Percentiles rank a stretch among this genome's conserved stretches.
These are phyloP conservation scores for Withania somnifera DNA, from an alignment of 305 asterid species.

Conservation along the genomic window DNA sequence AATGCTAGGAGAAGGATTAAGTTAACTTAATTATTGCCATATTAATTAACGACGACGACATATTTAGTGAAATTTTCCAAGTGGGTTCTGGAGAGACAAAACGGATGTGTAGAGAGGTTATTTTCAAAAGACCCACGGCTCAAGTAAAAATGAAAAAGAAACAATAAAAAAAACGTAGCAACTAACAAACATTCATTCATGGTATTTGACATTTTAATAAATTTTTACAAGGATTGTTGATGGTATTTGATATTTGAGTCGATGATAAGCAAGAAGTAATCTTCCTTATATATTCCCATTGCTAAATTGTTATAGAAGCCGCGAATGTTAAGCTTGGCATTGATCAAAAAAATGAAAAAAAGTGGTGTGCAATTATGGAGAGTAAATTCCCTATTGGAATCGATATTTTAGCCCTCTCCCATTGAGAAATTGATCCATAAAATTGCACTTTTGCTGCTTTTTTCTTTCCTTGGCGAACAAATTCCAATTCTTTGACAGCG, in stretches of 20 bases:
- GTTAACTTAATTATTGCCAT: neutral
- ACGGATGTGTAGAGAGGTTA: too few species aligned
- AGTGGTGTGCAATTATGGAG: neutral
- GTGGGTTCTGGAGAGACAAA: too few species aligned
- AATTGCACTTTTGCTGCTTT: constrained; percentile 41
- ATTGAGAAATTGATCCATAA: constrained; percentile 49
- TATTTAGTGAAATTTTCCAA: too few species aligned
- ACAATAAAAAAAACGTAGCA: too few species aligned
- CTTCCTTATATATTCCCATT: too few species aligned
- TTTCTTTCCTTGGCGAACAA: constrained; percentile 25
- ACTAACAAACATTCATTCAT: too few species aligned
- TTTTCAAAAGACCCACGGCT: too few species aligned
- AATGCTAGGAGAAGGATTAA: neutral
- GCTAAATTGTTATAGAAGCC: neutral
- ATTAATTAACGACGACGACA: too few species aligned
- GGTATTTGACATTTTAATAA: too few species aligned
- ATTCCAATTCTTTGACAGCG: constrained; percentile 39
- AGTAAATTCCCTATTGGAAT: constrained; percentile 2
- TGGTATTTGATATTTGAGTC: neutral
- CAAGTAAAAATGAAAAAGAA: too few species aligned
- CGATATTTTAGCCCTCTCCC: constrained; percentile 40
- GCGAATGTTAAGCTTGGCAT: neutral
- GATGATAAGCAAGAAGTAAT: neutral
- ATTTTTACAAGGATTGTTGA: neutral
- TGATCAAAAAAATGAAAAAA: neutral